Percentiles rank a stretch among this genome's conserved stretches.
phyloP scores from a whole-genome alignment of 495 filamentous ascomycete genomes.

The Neurospora cerealis region DNA sequence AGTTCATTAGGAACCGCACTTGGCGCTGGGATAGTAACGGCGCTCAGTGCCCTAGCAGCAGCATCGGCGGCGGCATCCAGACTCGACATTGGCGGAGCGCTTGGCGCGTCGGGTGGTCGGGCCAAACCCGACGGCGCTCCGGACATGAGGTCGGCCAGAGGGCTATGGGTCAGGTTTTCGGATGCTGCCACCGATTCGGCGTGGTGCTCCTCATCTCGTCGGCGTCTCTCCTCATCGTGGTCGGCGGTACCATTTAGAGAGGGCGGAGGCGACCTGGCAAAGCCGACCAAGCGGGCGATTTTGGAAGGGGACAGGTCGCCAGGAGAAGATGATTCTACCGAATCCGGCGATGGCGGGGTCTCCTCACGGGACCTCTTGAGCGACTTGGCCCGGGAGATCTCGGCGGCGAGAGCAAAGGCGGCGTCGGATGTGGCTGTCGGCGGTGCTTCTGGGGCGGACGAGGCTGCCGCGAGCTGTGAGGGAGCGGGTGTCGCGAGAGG shows the following conservation, averaged over 20 bases:
- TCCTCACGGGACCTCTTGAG: constrained; percentile 41
- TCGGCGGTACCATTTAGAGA: constrained; percentile 44
- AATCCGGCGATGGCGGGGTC: constrained; percentile 30
- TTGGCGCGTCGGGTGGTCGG: constrained; percentile 34
- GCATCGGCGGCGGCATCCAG: constrained; percentile 29
- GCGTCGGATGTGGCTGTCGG: constrained; percentile 16
- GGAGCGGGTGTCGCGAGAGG: constrained; percentile 26
- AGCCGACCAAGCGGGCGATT: constrained; percentile 36
- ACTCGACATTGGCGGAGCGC: constrained; percentile 20
- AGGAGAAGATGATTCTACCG: constrained; percentile 19
- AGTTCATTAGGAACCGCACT: constrained; percentile 17
- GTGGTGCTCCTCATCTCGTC: constrained; percentile 36
- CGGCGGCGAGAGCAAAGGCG: constrained; percentile 22
- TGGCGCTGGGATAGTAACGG: constrained; percentile 26
- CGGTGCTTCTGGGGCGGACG: constrained; percentile 13
- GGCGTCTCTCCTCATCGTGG: constrained; percentile 43
- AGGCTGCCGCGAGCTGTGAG: background rate
- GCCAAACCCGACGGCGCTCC: constrained; percentile 41
- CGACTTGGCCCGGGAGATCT: constrained; percentile 27
- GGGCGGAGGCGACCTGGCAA: constrained; percentile 34
- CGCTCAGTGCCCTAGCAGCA: constrained; percentile 16
- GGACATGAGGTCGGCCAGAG: constrained; percentile 45
- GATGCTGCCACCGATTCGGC: constrained; percentile 28
- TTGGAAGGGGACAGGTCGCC: constrained; percentile 42
- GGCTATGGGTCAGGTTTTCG: constrained; percentile 44